Conservation (phyloP, 176 grass and related monocot genomes). For the Elymus sibiricus region DNA sequence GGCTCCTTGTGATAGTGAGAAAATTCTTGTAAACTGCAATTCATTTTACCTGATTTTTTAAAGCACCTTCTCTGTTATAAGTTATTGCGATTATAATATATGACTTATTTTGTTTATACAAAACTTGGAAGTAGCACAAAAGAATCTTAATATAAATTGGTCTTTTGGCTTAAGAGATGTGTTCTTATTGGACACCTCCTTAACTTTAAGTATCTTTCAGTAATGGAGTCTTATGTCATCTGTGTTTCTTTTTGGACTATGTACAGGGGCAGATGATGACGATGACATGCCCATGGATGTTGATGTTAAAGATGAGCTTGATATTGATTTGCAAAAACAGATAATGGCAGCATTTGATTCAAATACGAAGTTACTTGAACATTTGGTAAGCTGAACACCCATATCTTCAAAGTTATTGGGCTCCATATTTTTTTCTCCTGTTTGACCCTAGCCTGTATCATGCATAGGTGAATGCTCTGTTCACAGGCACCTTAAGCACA, state of each 20-base stretch:
- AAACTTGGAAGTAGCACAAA: neutral
- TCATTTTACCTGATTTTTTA: neutral
- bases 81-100: neutral
- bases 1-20: neutral
- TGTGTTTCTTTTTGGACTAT: constrained; percentile 22
- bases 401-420: neutral
- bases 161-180: neutral
- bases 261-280: constrained; percentile 48
- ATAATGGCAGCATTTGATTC: constrained; percentile 88
- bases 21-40: neutral
- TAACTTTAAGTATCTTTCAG: neutral
- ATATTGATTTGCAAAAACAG: constrained; percentile 70
- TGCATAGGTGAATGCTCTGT: constrained; percentile 83
- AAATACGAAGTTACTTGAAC: constrained; percentile 70
- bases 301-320: constrained; percentile 50
- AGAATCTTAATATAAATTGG: neutral
- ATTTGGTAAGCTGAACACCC: constrained; percentile 57
- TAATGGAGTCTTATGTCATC: neutral
- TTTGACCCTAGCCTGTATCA: constrained; percentile 41
- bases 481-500: constrained; percentile 55
- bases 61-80: neutral
- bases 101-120: neutral
- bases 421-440: constrained; percentile 27
- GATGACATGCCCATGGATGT: constrained; percentile 74
- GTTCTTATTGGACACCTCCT: neutral